phyloP scores from a whole-genome alignment of 441 rosid species.

The Viola pubescens region DNA sequence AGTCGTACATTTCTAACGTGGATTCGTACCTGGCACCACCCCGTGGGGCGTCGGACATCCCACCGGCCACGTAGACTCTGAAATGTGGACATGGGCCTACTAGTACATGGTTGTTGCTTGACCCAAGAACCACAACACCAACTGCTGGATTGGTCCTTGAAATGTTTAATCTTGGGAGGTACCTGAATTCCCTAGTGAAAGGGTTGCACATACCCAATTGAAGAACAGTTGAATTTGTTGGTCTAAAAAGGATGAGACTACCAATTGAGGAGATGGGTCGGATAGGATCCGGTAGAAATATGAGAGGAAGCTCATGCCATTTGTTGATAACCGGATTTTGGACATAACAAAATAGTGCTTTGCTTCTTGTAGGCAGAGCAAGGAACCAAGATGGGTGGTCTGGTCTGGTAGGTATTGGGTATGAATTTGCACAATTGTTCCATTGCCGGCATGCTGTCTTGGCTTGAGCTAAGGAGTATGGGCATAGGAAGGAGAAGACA shows the following conservation, averaged over 20 bases:
- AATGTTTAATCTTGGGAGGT: conserved; percentile 30
- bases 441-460: conserved; percentile 34
- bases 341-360: conserved; percentile 21
- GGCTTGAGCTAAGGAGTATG: conserved; percentile 41
- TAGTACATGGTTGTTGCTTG: neutral
- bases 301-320: conserved; percentile 37
- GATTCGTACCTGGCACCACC: conserved; percentile 35
- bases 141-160: conserved; percentile 40
- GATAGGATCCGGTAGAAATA: conserved; percentile 25
- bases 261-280: conserved; percentile 30
- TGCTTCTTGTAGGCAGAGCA: conserved; percentile 36
- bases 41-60: conserved; percentile 33
- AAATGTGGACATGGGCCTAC: conserved; percentile 16
- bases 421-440: conserved; percentile 27
- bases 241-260: conserved; percentile 29
- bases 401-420: conserved; percentile 11
- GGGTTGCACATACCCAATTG: conserved; percentile 38
- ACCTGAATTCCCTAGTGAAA: conserved; percentile 30
- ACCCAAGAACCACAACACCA: conserved; percentile 27
- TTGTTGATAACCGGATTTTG: conserved; percentile 28
- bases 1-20: conserved; percentile 42
- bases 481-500: conserved; percentile 41
- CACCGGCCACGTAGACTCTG: conserved; percentile 46
- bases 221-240: conserved; percentile 23
- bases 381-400: conserved; percentile 38